Percentiles rank a stretch among this genome's conserved stretches.
Evolutionary conservation across 176 grass and related monocot genomes (phyloP).

Genomic region (Zoysia pacifica): DNA sequence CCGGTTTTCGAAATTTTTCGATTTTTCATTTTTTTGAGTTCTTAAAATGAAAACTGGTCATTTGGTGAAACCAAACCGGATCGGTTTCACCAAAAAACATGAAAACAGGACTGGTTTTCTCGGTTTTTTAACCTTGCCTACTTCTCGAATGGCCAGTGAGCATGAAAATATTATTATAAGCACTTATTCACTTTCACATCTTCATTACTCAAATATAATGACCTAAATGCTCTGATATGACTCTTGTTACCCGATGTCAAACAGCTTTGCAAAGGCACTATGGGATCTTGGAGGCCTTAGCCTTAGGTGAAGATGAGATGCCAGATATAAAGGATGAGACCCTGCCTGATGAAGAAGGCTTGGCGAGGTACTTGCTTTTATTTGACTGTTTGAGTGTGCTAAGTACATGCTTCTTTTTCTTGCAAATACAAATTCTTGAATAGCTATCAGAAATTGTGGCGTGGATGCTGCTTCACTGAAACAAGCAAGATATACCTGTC

Average conservation of each 20-base stretch:
- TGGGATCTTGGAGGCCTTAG: conserved; percentile 87
- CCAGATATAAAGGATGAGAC: conserved; percentile 95
- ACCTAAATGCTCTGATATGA: conserved; percentile 3
- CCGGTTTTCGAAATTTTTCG: too few relatives aligned
- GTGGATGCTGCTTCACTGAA: conserved; percentile 10
- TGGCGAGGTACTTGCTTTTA: conserved; percentile 61
- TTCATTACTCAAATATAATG: conserved; percentile 1
- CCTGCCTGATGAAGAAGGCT: conserved; percentile 78
- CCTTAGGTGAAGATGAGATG: conserved; percentile 91
- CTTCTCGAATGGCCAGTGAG: not conserved
- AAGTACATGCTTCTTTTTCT: not conserved
- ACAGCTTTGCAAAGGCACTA: conserved; percentile 95
- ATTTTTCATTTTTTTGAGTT: too few relatives aligned
- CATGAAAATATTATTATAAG: conserved; percentile 1
- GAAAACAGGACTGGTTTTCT: too few relatives aligned
- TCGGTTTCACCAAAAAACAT: too few relatives aligned
- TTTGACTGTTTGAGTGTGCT: conserved; percentile 18
- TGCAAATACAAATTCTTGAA: conserved; percentile 28
- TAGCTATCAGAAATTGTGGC: conserved; percentile 2
- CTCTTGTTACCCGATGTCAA: conserved; percentile 17
- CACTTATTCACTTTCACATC: not conserved
- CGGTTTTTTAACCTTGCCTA: too few relatives aligned
- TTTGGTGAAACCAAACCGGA: too few relatives aligned
- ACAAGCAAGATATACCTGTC: conserved; percentile 2
- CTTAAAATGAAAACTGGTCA: too few relatives aligned